Evolutionary conservation across 1,284 basidiomycete species (phyloP), one percentile per base, ranked within the genome.

Genomic region (Cryptococcus sp.): DNA sequence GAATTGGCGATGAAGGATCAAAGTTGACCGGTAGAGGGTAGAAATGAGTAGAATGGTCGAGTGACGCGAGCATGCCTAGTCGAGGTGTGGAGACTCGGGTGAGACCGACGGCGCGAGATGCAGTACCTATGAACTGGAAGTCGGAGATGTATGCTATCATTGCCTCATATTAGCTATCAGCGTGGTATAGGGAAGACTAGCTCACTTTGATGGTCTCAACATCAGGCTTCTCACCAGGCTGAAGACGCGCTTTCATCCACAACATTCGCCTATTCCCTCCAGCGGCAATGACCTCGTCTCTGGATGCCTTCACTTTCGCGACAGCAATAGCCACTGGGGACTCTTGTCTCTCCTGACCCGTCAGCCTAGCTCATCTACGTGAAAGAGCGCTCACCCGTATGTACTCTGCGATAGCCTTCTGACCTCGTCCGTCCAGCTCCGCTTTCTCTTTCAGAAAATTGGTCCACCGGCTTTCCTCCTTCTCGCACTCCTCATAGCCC

Each of bases 121-220:
- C 86, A 0, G 82, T 82, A 9, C 80, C 77, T 54, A 92, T 84
- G 60, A 92, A 87, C 64, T 86, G 80, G 43, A 88, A 76, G 71
- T 94, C 91, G 1, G 89, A 90, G 49, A 91, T 80, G 64, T 91
- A 94, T 3, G 85, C 84, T 47, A 93, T 78, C 54, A 94, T 89
- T 61, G 87, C 89, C 87, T 91, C 62, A 18, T 16, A 51, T 54
- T 28, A 61, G 49, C 46, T 21, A 14, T 10, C 14, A 13, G 9
- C 18, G 19, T 41, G 10, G 9, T 7, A 28, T 22, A 14, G 7
- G 16, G n/a, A 42, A 19, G n/a, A 32, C 21, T 16, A 22, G 53
- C 78, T 47, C 50, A 87, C 89, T 77, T 91, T 91, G 63, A 92
- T 87, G 65, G 86, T 87, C 43, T 85, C 81, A 4, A 82, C 72